phyloP scores from a whole-genome alignment of 2,329 filamentous ascomycete species.

The Alternaria sp. region DNA sequence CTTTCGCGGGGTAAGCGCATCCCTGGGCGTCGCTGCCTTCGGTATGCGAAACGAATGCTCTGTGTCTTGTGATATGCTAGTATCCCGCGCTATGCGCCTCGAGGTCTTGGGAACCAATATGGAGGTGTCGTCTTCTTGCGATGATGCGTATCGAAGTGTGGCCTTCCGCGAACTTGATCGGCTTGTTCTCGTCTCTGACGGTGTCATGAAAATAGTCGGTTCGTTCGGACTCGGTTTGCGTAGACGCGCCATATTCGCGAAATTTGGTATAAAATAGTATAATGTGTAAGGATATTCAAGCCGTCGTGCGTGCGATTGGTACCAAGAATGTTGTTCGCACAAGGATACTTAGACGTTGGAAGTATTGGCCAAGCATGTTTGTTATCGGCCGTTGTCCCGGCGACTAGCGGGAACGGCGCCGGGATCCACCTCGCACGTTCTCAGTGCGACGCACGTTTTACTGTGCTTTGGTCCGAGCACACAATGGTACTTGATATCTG shows the following conservation, averaged over 20 bases:
- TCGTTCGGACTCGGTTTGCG: conserved; percentile 44
- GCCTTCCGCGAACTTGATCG: conserved; percentile 43
- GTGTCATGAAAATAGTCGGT: conserved; percentile 29
- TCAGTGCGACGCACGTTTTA: neutral
- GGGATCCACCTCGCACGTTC: conserved; percentile 1
- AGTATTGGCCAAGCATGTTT: conserved; percentile 17
- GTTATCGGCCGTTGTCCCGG: conserved; percentile 21
- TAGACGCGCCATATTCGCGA: conserved; percentile 44
- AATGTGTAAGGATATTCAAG: conserved; percentile 9
- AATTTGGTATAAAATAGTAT: conserved; percentile 7
- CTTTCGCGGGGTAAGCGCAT: conserved; percentile 36
- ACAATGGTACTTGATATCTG: neutral
- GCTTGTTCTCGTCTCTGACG: conserved; percentile 26
- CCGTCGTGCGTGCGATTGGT: conserved; percentile 9
- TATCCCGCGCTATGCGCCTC: conserved; percentile 35
- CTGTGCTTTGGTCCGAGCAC: neutral
- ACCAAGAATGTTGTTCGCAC: conserved; percentile 12
- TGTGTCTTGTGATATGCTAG: conserved; percentile 31
- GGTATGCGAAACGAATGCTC: conserved; percentile 37
- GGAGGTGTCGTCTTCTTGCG: conserved; percentile 29
- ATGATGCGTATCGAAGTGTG: conserved; percentile 16
- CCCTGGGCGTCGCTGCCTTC: conserved; percentile 22
- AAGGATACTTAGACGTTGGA: conserved; percentile 12
- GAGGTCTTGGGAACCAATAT: conserved; percentile 40
- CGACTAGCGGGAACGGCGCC: conserved; percentile 8